These are phyloP conservation scores for Streptanthus diversifolius DNA, from an alignment of 345 rosid genomes.

Conservation along the genomic window DNA sequence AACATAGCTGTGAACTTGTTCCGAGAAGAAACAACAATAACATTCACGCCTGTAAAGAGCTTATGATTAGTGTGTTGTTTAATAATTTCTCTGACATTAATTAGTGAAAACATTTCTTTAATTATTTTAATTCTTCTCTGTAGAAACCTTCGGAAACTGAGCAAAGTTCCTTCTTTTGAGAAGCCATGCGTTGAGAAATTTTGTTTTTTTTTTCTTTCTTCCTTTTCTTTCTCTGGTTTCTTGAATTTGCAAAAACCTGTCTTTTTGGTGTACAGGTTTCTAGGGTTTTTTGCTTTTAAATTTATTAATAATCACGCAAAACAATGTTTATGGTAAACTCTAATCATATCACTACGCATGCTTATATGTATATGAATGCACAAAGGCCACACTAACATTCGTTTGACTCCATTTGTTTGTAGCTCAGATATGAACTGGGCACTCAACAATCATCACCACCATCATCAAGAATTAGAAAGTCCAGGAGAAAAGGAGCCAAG, in stretches of 20 bases:
- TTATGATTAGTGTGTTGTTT: slow-evolving; percentile 48
- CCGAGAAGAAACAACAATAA: slow-evolving; percentile 34
- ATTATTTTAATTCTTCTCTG: slow-evolving; percentile 8
- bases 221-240: not conserved
- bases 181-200: slow-evolving; percentile 48
- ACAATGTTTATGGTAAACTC: slow-evolving; percentile 46
- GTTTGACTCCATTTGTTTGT: slow-evolving; percentile 21
- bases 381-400: slow-evolving; percentile 9
- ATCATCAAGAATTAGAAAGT: slow-evolving; percentile 19
- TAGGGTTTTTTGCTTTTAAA: not conserved
- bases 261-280: slow-evolving; percentile 5
- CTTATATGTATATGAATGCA: slow-evolving; percentile 17
- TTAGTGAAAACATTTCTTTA: slow-evolving; percentile 21
- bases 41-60: slow-evolving; percentile 61
- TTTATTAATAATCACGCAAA: slow-evolving; percentile 38
- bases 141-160: slow-evolving; percentile 53
- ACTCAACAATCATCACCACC: slow-evolving; percentile 23
- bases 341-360: slow-evolving; percentile 35
- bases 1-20: slow-evolving; percentile 50
- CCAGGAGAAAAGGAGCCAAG: slow-evolving; percentile 22
- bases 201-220: not conserved
- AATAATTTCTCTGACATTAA: slow-evolving; percentile 22
- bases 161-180: slow-evolving; percentile 75
- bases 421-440: slow-evolving; percentile 56
- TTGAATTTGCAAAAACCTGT: slow-evolving; percentile 14